Base-by-base conservation (phyloP, 1,139 yeast species). In the Hanseniaspora uvarum region DNA sequence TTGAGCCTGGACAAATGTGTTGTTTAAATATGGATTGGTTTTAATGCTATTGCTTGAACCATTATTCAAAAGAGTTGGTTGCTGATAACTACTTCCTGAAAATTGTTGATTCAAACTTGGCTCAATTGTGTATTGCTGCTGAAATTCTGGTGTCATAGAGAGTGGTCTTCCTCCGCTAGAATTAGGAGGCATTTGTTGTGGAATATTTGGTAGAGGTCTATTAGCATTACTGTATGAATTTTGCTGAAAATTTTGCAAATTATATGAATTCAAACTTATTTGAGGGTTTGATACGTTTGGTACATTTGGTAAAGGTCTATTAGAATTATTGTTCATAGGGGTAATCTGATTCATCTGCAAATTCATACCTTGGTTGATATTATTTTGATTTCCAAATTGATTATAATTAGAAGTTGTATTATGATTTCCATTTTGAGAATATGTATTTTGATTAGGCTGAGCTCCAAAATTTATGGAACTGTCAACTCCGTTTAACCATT, bases 401-500 rank as follows among this genome's bases (percentile, higher is more conserved):
- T 16, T 30, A 12, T 47, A 30, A 8, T 12, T 4, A 19, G 40
- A 12, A 11, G n/a, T 4, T 5, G 8, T 21, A n/a, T 38, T 31
- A 37, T n/a, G n/a, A 21, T 37, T 28, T 6, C 6, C 24, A 31
- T 44, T 33, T 19, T 30, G 23, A 6, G 31, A 23, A 21, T 44
- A 31, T 14, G 26, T 26, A n/a, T 44, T 44, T 19, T 44, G 46
- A 5, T 44, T 30, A 19, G 7, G 31, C 24, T 44, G 46, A 7
- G 46, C 31, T 23, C 53, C 53, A 41, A 49, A 49, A 16, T 38
- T 49, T 34, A 49, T 24, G 18, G 53, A 41, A 26, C 53, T 49
- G 19, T 49, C 47, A 4, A 49, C 53, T 16, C 53, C 53, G 21
- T 52, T 46, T 18, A 52, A 19, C 55, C 55, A 52, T 33, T 52